A percentile compares a stretch with the other conserved stretches of the same genome.
These are phyloP conservation scores for Erodium trifolium DNA, from an alignment of 441 rosid species.

Conservation along the genomic window DNA sequence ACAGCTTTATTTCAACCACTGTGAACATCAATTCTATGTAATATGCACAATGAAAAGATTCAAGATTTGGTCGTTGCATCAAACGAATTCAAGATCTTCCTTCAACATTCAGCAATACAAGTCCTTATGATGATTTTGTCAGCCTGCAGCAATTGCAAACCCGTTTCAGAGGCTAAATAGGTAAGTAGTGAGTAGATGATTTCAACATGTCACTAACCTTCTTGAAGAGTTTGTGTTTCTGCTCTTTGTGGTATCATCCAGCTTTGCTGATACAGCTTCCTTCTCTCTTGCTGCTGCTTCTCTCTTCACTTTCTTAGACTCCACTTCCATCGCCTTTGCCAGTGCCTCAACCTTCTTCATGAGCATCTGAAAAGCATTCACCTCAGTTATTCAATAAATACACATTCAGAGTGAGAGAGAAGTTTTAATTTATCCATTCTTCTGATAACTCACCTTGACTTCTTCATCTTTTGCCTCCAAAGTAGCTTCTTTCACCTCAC, in stretches of 20 bases:
- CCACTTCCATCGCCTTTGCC: slow-evolving; percentile 65
- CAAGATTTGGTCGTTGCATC: slow-evolving; percentile 16
- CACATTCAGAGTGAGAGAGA: background rate
- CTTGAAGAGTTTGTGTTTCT: slow-evolving; percentile 29
- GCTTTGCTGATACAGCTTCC: slow-evolving; percentile 34
- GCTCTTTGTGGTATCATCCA: slow-evolving; percentile 33
- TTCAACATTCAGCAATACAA: slow-evolving; percentile 16
- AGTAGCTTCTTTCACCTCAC: slow-evolving; percentile 49
- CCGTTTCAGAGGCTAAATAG: background rate
- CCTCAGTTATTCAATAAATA: background rate
- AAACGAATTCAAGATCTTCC: slow-evolving; percentile 25
- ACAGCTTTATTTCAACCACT: background rate
- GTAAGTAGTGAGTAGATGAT: background rate
- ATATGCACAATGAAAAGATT: slow-evolving; percentile 32
- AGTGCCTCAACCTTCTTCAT: slow-evolving; percentile 69
- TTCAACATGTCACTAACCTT: slow-evolving; percentile 30
- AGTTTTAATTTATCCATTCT: background rate
- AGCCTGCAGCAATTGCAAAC: slow-evolving; percentile 25
- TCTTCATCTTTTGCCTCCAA: slow-evolving; percentile 62
- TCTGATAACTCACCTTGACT: slow-evolving; percentile 49
- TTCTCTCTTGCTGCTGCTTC: slow-evolving; percentile 65
- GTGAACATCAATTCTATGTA: background rate
- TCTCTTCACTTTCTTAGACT: slow-evolving; percentile 66
- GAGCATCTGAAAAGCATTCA: slow-evolving; percentile 41
- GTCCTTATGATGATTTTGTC: slow-evolving; percentile 23